Conservation (phyloP, 345 rosid genomes). For the Populus alba region DNA sequence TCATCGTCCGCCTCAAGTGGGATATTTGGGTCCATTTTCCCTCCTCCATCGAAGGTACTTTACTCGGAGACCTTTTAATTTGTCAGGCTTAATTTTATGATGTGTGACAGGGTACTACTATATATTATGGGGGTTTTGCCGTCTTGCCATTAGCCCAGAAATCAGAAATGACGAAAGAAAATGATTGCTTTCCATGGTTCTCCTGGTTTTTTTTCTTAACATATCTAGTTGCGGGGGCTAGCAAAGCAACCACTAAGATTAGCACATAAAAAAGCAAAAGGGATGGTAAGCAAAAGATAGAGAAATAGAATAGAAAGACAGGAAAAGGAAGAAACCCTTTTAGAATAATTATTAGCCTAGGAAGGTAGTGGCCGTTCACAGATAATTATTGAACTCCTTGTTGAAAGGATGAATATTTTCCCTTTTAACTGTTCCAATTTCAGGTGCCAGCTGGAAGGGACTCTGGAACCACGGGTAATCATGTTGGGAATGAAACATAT, state of each 20-base stretch:
- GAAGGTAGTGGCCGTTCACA: neutral
- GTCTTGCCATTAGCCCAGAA: neutral
- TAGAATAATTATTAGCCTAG: neutral
- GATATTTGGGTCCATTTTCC: slow-evolving; percentile 50
- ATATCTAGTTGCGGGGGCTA: neutral
- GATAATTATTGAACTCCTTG: neutral
- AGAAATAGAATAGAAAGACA: neutral
- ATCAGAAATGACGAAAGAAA: neutral
- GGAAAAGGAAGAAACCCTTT: neutral
- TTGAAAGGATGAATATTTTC: neutral
- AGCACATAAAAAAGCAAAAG: neutral
- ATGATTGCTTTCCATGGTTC: neutral
- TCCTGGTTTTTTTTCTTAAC: neutral
- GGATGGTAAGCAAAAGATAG: neutral
- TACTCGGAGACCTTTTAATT: neutral
- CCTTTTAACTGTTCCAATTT: neutral
- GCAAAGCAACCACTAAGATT: neutral
- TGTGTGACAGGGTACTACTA: neutral
- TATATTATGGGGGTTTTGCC: neutral
- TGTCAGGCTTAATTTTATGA: neutral
- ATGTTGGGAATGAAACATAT: slow-evolving; percentile 39
- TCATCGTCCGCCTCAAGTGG: slow-evolving; percentile 33
- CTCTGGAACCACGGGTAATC: slow-evolving; percentile 35
- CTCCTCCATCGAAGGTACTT: slow-evolving; percentile 47
- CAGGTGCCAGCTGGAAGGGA: slow-evolving; percentile 34